Conservation (phyloP, 2,329 filamentous ascomycete genomes). For the Xylariaceae sp. region DNA sequence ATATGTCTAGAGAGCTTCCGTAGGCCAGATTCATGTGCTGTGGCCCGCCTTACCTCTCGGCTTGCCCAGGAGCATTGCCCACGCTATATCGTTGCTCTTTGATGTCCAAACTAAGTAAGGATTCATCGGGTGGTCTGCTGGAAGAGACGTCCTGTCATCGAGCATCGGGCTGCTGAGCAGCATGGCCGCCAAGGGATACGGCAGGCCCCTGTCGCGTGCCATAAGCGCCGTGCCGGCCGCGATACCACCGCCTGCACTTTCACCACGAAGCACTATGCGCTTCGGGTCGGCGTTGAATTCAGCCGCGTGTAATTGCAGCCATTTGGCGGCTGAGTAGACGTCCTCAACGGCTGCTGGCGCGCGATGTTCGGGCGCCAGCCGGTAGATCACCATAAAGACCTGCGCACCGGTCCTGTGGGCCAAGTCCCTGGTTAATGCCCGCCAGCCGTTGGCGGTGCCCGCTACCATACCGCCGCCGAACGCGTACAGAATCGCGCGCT, state of each 20-base stretch:
- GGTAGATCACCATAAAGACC: slow-evolving; percentile 41
- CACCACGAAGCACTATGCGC: slow-evolving; percentile 22
- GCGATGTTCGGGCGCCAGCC: slow-evolving; percentile 46
- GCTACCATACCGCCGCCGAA: slow-evolving; percentile 27
- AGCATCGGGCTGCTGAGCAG: slow-evolving; percentile 34
- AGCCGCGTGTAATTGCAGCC: slow-evolving; percentile 34
- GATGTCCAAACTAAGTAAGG: slow-evolving; percentile 18
- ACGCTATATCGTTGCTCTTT: slow-evolving; percentile 15
- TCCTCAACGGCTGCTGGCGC: slow-evolving; percentile 44
- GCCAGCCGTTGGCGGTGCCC: slow-evolving; percentile 21
- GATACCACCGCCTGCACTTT: slow-evolving; percentile 26
- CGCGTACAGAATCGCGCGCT: slow-evolving; percentile 25
- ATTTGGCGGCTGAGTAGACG: slow-evolving; percentile 25
- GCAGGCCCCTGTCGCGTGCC: slow-evolving; percentile 30
- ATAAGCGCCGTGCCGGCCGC: slow-evolving; percentile 37
- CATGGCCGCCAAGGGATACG: slow-evolving; percentile 29
- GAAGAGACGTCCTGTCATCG: slow-evolving; percentile 29
- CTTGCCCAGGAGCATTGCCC: slow-evolving; percentile 21
- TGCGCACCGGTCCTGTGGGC: slow-evolving; percentile 20
- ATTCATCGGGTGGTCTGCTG: slow-evolving; percentile 19
- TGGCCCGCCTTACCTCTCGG: slow-evolving; percentile 13
- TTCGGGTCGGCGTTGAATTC: slow-evolving; percentile 25
- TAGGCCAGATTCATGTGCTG: not conserved
- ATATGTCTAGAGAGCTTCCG: too few species aligned
- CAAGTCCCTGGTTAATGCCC: slow-evolving; percentile 11